These are phyloP conservation scores for Bimuria novae-zelandiae DNA, from an alignment of 2,329 filamentous ascomycete species.

Conservation along the genomic window DNA sequence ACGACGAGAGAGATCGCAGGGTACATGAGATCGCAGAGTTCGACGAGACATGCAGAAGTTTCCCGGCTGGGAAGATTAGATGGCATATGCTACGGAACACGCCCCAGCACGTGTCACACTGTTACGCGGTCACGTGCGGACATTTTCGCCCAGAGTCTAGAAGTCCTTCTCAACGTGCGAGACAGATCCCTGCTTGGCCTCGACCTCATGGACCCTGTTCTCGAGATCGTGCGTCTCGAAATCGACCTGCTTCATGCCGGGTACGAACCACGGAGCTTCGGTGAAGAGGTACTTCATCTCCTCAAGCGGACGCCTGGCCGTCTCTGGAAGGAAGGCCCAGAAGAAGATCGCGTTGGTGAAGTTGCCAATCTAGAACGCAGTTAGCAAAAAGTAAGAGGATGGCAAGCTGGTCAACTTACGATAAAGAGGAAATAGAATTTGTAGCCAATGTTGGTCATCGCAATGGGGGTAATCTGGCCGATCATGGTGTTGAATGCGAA, in stretches of 20 bases:
- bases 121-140: background rate
- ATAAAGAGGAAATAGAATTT: slow-evolving; percentile 65
- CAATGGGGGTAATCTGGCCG: slow-evolving; percentile 68
- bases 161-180: slow-evolving; percentile 3
- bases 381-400: background rate
- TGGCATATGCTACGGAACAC: background rate
- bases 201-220: slow-evolving; percentile 60
- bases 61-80: background rate
- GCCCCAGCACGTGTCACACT: background rate
- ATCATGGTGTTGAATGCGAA: slow-evolving; percentile 82
- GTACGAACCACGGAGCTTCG: slow-evolving; percentile 67
- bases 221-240: slow-evolving; percentile 64
- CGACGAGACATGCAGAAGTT: background rate
- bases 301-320: slow-evolving; percentile 65
- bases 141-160: background rate
- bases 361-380: slow-evolving; percentile 60
- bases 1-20: background rate
- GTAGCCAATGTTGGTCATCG: slow-evolving; percentile 60
- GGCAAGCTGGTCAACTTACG: slow-evolving; percentile 33
- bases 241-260: slow-evolving; percentile 59
- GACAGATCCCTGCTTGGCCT: slow-evolving; percentile 10
- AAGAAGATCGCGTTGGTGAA: slow-evolving; percentile 71
- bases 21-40: background rate
- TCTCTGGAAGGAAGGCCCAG: slow-evolving; percentile 70
- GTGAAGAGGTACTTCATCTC: slow-evolving; percentile 71